Evolutionary conservation across 306 rosid genomes (phyloP).

Genomic region (Malus orientalis): DNA sequence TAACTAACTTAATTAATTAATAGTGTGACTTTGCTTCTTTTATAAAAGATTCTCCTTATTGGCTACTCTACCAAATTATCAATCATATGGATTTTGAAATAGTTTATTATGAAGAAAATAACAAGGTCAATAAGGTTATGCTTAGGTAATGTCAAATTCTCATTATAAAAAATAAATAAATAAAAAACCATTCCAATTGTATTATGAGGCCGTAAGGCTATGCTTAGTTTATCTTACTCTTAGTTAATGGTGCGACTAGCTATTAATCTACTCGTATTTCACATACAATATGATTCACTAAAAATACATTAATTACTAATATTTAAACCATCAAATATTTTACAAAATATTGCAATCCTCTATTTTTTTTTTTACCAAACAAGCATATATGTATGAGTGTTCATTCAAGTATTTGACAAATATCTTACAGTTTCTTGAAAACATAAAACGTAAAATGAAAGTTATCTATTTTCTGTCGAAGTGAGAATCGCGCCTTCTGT

Average conservation of each 20-base stretch:
- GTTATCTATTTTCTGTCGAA: too few relatives aligned
- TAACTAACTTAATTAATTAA: not conserved
- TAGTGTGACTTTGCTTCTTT: not conserved
- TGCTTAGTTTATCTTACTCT: not conserved
- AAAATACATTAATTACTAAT: not conserved
- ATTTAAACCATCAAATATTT: not conserved
- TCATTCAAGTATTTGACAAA: too few relatives aligned
- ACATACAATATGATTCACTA: not conserved
- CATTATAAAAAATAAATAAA: not conserved
- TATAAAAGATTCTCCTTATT: not conserved
- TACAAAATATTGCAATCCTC: not conserved
- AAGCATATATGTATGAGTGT: too few relatives aligned
- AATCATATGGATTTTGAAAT: not conserved
- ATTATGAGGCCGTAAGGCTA: not conserved
- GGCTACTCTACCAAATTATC: not conserved
- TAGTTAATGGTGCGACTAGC: too few relatives aligned
- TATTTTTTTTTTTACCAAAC: too few relatives aligned
- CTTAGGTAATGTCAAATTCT: not conserved
- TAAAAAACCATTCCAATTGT: not conserved
- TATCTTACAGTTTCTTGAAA: too few relatives aligned
- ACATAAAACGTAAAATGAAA: too few relatives aligned
- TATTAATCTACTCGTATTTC: not conserved
- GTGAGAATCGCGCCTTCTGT: accelerated
- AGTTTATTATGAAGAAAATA: not conserved
- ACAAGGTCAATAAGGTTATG: constrained; percentile 5